Conservation (phyloP, 257 asterid species). For the Vinca minor region DNA sequence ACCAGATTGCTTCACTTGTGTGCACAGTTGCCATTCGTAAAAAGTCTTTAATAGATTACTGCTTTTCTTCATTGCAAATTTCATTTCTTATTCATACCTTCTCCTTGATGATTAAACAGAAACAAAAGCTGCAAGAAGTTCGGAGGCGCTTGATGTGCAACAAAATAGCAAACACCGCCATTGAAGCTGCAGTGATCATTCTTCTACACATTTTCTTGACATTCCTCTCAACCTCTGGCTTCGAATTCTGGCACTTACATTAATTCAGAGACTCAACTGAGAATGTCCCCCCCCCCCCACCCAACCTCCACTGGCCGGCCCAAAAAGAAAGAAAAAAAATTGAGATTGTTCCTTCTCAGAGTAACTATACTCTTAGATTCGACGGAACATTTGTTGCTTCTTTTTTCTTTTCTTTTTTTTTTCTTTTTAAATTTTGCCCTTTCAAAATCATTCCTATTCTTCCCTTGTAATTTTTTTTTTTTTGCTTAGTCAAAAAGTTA, state of each 20-base stretch:
- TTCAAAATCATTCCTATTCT: too few relatives aligned
- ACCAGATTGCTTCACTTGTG: background rate
- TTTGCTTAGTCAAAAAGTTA: too few relatives aligned
- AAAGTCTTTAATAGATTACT: background rate
- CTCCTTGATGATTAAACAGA: background rate
- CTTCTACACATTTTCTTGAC: background rate
- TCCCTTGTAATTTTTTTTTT: too few relatives aligned
- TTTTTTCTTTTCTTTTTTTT: background rate
- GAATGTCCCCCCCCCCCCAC: too few relatives aligned
- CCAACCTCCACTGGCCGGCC: too few relatives aligned
- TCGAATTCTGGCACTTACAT: background rate
- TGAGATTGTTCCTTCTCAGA: too few relatives aligned
- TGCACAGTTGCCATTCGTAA: background rate
- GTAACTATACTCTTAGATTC: background rate
- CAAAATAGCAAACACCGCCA: background rate
- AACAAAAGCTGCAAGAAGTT: background rate
- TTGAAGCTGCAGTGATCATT: background rate
- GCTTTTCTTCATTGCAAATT: background rate
- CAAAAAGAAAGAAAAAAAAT: too few relatives aligned
- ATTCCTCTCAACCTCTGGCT: background rate
- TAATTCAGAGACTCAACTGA: background rate
- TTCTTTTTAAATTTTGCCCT: too few relatives aligned
- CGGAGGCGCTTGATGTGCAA: background rate
- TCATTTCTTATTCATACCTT: background rate
- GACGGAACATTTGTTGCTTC: background rate